A percentile compares a stretch with the other conserved stretches of the same genome.
These are phyloP conservation scores for Neovahlkampfia damariscottae DNA, from an alignment of 78 protist genomes.

Conservation along the genomic window DNA sequence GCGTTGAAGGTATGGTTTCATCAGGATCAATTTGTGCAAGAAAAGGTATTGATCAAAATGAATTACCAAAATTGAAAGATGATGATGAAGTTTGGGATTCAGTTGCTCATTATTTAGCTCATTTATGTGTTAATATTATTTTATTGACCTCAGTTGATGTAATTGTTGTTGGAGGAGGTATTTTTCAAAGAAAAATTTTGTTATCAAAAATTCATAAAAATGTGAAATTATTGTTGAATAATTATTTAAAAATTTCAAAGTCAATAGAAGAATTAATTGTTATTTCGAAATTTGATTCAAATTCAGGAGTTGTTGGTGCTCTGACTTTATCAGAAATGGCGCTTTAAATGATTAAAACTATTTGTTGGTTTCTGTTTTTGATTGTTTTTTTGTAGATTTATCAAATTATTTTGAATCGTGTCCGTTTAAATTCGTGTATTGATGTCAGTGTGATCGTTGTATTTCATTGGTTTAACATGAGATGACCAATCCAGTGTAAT, in stretches of 20 bases:
- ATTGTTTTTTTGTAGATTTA: too few species aligned
- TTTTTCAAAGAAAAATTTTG: conserved; percentile 45
- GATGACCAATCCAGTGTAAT: too few species aligned
- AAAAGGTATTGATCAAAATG: background rate
- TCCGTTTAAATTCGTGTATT: too few species aligned
- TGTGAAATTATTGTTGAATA: conserved; percentile 23
- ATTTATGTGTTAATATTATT: conserved; percentile 44
- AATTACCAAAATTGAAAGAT: conserved; percentile 30
- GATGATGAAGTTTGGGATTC: conserved; percentile 48
- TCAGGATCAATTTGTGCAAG: conserved; percentile 50
- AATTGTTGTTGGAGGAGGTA: conserved; percentile 74
- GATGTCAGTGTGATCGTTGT: too few species aligned
- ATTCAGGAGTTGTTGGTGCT: too few species aligned
- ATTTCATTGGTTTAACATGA: too few species aligned
- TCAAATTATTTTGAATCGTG: too few species aligned
- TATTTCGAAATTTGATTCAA: too few species aligned
- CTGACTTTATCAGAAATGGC: too few species aligned
- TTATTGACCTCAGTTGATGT: conserved; percentile 29
- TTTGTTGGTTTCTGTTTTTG: too few species aligned
- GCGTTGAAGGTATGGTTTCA: conserved; percentile 54
- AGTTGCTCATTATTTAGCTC: conserved; percentile 63
- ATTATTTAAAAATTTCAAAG: conserved; percentile 50
- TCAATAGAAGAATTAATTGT: too few species aligned
- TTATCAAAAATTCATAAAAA: conserved; percentile 25
- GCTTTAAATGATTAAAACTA: too few species aligned